Evolutionary conservation across 257 asterid genomes (phyloP).

Genomic region (Lavandula angustifolia): DNA sequence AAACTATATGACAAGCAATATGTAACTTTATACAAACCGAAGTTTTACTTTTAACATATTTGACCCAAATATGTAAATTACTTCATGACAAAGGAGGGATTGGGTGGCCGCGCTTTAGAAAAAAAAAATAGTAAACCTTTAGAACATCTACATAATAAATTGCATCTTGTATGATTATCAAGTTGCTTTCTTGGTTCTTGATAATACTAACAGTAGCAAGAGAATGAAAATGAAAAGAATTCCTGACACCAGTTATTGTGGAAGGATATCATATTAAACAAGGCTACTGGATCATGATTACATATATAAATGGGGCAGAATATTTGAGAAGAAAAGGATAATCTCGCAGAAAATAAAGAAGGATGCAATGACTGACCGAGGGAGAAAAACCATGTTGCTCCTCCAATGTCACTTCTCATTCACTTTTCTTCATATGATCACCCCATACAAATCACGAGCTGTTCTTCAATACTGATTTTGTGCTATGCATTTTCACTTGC

Average conservation of each 20-base stretch:
- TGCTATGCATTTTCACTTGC: constrained; percentile 32
- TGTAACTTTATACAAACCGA: constrained; percentile 27
- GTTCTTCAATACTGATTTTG: constrained; percentile 28
- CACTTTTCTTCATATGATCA: constrained; percentile 48
- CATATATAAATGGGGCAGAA: too few species aligned
- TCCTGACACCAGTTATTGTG: too few species aligned
- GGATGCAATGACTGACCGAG: constrained; percentile 26
- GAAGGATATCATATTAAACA: too few species aligned
- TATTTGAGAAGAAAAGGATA: too few species aligned
- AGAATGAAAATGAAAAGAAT: too few species aligned
- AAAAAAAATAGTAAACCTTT: too few species aligned
- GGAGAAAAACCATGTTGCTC: constrained; percentile 31
- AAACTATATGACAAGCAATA: constrained; percentile 27
- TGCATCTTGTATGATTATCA: too few species aligned
- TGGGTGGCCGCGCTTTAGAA: neutral
- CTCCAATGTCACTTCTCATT: constrained; percentile 46
- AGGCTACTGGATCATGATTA: too few species aligned
- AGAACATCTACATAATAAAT: too few species aligned
- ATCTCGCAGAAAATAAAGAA: too few species aligned
- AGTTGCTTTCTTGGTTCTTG: too few species aligned
- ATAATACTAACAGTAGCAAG: too few species aligned
- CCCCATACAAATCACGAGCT: constrained; percentile 25
- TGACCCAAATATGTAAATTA: constrained; percentile 13
- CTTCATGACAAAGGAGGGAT: neutral
- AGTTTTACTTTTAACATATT: constrained; percentile 6